Evolutionary conservation across 768 basidiomycete genomes (phyloP).

Genomic region (Cystofilobasidium capitatum): DNA sequence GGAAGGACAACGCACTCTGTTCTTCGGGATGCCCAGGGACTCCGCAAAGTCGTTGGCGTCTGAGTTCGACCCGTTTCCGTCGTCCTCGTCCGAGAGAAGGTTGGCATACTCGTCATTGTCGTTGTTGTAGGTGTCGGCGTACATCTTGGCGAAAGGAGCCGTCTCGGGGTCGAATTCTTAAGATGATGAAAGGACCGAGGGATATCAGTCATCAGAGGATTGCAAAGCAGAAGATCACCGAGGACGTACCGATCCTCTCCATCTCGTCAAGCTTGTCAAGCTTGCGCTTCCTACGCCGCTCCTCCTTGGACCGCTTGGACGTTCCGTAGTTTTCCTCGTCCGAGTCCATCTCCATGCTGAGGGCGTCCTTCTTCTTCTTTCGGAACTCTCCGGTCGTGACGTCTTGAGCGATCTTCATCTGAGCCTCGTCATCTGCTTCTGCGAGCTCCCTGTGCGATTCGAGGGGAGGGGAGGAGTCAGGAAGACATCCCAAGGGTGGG

Average conservation of each 20-base stretch:
- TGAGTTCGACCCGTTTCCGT: neutral
- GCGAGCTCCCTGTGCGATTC: neutral
- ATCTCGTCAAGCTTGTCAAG: conserved; percentile 6
- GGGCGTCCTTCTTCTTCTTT: conserved; percentile 7
- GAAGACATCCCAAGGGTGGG: neutral
- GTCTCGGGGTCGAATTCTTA: conserved; percentile 7
- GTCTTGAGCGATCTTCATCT: conserved; percentile 5
- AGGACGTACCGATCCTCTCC: neutral
- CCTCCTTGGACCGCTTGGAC: neutral
- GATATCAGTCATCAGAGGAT: neutral
- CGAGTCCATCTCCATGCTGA: conserved; percentile 10
- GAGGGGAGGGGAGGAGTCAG: neutral
- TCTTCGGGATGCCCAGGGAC: neutral
- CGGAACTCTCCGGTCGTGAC: conserved; percentile 8
- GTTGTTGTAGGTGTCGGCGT: conserved; percentile 6
- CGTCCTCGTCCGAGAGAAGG: neutral
- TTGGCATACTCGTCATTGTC: conserved; percentile 2
- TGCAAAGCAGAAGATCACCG: neutral
- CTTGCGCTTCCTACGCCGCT: conserved; percentile 6
- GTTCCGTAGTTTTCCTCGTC: conserved; percentile 8
- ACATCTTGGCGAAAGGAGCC: conserved; percentile 6
- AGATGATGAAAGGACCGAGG: neutral
- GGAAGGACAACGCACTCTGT: neutral
- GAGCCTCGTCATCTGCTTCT: neutral
- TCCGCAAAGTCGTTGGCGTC: neutral